A percentile compares a stretch with the other conserved stretches of the same genome.
phyloP scores from a whole-genome alignment of 106 monocot genomes.

The Acorus gramineus region DNA sequence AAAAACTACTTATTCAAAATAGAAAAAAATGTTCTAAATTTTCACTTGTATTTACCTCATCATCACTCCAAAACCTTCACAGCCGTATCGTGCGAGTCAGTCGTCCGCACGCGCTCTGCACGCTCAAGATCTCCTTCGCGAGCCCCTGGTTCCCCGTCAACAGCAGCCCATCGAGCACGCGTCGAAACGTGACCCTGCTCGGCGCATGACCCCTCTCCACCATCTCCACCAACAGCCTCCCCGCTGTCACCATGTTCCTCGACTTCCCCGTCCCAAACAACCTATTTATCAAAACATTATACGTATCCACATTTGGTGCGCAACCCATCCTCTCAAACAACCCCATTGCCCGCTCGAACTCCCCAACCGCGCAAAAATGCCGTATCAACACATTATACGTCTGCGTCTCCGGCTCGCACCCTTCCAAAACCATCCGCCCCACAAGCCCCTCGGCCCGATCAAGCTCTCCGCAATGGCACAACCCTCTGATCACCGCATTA shows the following conservation, averaged over 20 bases:
- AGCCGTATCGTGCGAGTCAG: conserved; percentile 39
- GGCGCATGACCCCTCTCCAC: conserved; percentile 62
- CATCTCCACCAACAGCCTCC: conserved; percentile 77
- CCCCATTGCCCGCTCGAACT: conserved; percentile 47
- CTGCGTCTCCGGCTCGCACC: conserved; percentile 53
- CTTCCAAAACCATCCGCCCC: conserved; percentile 37
- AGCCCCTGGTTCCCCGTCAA: conserved; percentile 70
- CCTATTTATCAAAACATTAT: conserved; percentile 60
- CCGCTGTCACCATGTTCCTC: conserved; percentile 67
- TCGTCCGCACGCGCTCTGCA: conserved; percentile 43
- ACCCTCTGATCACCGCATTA: conserved; percentile 59
- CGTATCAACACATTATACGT: conserved; percentile 64
- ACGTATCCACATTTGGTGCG: conserved; percentile 72
- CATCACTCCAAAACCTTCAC: conserved; percentile 9
- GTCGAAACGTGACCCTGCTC: conserved; percentile 64
- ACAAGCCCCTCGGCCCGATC: conserved; percentile 43
- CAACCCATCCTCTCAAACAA: conserved; percentile 58
- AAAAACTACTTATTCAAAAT: too few species aligned
- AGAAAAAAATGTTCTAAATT: too few species aligned
- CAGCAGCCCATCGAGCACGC: conserved; percentile 69
- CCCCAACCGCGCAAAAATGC: conserved; percentile 51
- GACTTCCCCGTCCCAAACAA: conserved; percentile 70
- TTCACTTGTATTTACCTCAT: too few species aligned
- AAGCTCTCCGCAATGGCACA: conserved; percentile 60
- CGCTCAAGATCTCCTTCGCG: conserved; percentile 59